Base-by-base conservation (phyloP, 1,284 basidiomycete genomes). In the Leccinum subrobustum region DNA sequence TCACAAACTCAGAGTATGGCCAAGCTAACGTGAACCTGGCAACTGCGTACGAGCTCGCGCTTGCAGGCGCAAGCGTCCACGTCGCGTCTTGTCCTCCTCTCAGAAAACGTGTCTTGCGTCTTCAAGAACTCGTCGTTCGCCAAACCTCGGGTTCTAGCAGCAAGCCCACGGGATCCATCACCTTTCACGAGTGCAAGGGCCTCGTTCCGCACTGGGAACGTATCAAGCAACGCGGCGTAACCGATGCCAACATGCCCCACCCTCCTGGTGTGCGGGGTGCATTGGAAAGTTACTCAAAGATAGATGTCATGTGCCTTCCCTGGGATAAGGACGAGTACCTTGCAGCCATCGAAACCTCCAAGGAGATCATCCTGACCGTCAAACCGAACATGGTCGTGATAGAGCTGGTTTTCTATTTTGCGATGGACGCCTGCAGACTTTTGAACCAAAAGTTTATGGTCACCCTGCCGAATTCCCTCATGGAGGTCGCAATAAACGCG, bases 11-110 rank as follows among this genome's bases (percentile, higher is more conserved):
- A 11, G 63, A 64, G 54, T 39, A 57, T 6, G 63, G 63, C 4
- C 59, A 61, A 52, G 55, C 63, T 33, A 64, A 62, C 18, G 55
- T 64, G 5, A 64, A 50, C 23, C 58, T 64, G 8, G 63, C 63
- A 14, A 63, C 25, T 23, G 37, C 63, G 4, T 63, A 63, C 7
- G 63, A 64, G n/a, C 63, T 64, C 4, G 55, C 59, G 2, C 63
- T 54, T 1, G 63, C 55, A 9, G 63, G 63, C 3, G 55, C 29
- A 5, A 48, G 52, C 12, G 55, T 64, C 11, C 16, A 18, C 48
- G 52, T 63, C 6, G 53, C 53, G 12, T 58, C 62, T 12, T 63
- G 54, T 6, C 1, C 42, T 16, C 23, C 63, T 1, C 63, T 65
- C 48, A 29, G 7, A n/a, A 14, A 35, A 5, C 63, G 63, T n/a